Percentiles rank a stretch among this genome's conserved stretches.
Conservation (phyloP, 2,329 filamentous ascomycete species). For the Paecilomyces sp. region DNA sequence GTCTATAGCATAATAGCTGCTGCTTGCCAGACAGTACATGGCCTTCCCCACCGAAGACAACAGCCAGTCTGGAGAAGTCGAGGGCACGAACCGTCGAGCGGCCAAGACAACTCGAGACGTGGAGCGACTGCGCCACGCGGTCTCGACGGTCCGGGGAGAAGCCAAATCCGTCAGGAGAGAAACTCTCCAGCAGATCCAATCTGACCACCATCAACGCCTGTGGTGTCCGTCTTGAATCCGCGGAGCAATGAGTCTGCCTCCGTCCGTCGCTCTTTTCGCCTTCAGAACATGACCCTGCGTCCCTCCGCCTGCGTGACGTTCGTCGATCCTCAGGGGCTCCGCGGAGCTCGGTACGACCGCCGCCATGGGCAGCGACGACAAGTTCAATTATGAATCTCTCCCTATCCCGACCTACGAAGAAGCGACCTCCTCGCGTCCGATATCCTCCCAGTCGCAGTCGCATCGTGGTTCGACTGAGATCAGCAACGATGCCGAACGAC, state of each 20-base stretch:
- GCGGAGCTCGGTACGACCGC: slow-evolving; percentile 19
- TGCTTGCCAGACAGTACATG: neutral
- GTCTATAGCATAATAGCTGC: too few relatives aligned
- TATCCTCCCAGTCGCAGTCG: slow-evolving; percentile 42
- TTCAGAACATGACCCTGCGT: slow-evolving; percentile 33
- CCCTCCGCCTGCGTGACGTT: slow-evolving; percentile 18
- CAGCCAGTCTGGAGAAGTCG: neutral
- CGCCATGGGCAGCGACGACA: slow-evolving; percentile 47
- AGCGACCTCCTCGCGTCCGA: slow-evolving; percentile 56
- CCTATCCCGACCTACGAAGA: slow-evolving; percentile 83
- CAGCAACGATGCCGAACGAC: slow-evolving; percentile 66
- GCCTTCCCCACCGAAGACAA: neutral
- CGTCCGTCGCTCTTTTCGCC: slow-evolving; percentile 21
- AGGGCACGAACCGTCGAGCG: neutral
- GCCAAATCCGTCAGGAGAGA: neutral
- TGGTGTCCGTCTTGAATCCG: neutral
- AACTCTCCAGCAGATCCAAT: neutral
- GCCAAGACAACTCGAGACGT: neutral
- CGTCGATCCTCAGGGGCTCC: slow-evolving; percentile 24
- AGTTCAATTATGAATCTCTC: slow-evolving; percentile 52
- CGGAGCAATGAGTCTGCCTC: slow-evolving; percentile 19
- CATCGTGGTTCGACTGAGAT: slow-evolving; percentile 50
- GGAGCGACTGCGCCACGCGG: neutral
- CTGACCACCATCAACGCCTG: neutral
- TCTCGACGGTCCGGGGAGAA: neutral